Evolutionary conservation across 768 basidiomycete species (phyloP).

Genomic region (Naganishia vishniacii): DNA sequence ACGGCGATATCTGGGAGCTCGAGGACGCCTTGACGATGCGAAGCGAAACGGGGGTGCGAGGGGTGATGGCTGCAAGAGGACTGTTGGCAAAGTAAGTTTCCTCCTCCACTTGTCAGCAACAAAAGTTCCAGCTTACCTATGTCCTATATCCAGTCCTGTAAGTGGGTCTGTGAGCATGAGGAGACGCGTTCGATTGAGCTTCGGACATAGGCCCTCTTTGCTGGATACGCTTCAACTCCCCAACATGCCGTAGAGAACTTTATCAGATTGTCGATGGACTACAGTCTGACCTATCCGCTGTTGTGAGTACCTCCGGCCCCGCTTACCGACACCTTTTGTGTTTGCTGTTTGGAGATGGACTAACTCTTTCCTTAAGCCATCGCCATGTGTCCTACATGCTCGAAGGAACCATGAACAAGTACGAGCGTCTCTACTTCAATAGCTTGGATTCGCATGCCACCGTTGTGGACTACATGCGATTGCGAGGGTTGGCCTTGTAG

Average conservation of each 20-base stretch:
- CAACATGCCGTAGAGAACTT: constrained; percentile 49
- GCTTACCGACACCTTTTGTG: too few relatives aligned
- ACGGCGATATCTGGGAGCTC: constrained; percentile 52
- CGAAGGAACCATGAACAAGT: constrained; percentile 41
- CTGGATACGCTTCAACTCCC: constrained; percentile 50
- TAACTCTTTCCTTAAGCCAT: constrained; percentile 37
- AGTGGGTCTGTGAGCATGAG: not conserved
- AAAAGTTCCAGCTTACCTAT: not conserved
- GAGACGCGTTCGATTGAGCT: not conserved
- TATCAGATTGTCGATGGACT: constrained; percentile 45
- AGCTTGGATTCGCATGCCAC: constrained; percentile 46
- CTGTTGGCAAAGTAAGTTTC: constrained; percentile 51
- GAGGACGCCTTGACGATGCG: constrained; percentile 49
- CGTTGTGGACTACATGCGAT: constrained; percentile 50
- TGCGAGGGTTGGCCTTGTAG: constrained; percentile 36
- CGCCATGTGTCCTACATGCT: constrained; percentile 53
- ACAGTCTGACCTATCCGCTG: constrained; percentile 50
- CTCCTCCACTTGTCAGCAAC: not conserved
- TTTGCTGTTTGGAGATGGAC: too few relatives aligned
- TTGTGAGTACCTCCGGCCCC: constrained; percentile 38
- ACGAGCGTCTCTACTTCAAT: constrained; percentile 51
- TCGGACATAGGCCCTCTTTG: constrained; percentile 47
- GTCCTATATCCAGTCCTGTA: constrained; percentile 16
- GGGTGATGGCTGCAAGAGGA: constrained; percentile 54
- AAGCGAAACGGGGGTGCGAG: constrained; percentile 48